Evolutionary conservation across 306 rosid species (phyloP), one percentile per base, ranked within the genome.

Genomic region (Purshia tridentata): DNA sequence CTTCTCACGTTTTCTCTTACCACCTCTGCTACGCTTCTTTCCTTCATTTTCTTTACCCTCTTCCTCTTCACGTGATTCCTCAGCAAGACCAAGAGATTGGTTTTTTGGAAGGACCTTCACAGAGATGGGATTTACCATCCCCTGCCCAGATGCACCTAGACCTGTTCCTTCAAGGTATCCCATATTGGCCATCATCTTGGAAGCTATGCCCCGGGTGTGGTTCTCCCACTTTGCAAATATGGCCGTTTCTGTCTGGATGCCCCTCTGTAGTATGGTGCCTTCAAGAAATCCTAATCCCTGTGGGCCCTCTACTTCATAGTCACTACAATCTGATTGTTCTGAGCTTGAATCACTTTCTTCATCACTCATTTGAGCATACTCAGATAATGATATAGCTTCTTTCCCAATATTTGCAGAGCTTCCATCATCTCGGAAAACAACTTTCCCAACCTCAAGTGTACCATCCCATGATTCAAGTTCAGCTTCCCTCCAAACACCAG

Each of bases 171-270:
- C 97, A 41, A 78, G 84, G 72, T 84, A 91, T 73, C 99, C 99
- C 97, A 89, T 94, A 71, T 84, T 88, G 72, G 99, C 90, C 99
- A 91, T 94, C 97, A 94, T 94, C 89, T 87, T 94, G 72, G 97
- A 94, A 53, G 99, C 96, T 69, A 94, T 82, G 6, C 97, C 98
- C 72, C 97, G 81, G 5, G 98, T 94, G 83, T 94, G 98, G 76
- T 89, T 91, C 82, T 94, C 98, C 98, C 97, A 94, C 80, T 83
- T 94, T 0, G 98, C 98, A 89, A 94, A 94, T 85, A 83, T 83
- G 15, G 76, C 78, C 41, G 98, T 94, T 52, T 89, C 98, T 0
- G 83, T 89, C 84, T 94, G 98, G 77, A 89, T 75, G 9, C 98
- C 97, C 76, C 81, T 87, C 78, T 82, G 95, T 71, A 53, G 77